phyloP scores from a whole-genome alignment of 2,329 filamentous ascomycete genomes.

The Coniochaeta pulveracea region DNA sequence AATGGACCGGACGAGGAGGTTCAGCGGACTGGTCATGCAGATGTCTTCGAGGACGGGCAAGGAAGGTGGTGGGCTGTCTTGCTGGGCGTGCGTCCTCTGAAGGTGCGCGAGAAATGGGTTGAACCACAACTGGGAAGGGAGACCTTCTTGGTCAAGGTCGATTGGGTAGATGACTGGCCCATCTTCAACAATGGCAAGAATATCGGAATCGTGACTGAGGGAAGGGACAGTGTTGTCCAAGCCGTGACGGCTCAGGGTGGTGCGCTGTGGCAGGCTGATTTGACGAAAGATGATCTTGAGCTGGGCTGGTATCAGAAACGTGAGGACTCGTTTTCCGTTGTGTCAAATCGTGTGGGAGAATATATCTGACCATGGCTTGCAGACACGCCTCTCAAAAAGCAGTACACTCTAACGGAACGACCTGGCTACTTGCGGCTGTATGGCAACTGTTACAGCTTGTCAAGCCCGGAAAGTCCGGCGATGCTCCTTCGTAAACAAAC shows the following conservation, averaged over 20 bases:
- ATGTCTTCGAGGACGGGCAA: slow-evolving; percentile 30
- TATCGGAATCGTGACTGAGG: slow-evolving; percentile 24
- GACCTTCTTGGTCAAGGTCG: slow-evolving; percentile 35
- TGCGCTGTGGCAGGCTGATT: slow-evolving; percentile 20
- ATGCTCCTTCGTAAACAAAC: slow-evolving; percentile 43
- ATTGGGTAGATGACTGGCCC: slow-evolving; percentile 40
- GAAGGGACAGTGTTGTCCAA: slow-evolving; percentile 14
- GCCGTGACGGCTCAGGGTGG: slow-evolving; percentile 13
- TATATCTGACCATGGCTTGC: neutral
- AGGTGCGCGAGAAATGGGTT: slow-evolving; percentile 15
- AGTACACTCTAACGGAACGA: slow-evolving; percentile 32
- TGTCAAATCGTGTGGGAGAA: neutral
- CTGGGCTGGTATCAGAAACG: slow-evolving; percentile 27
- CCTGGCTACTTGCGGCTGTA: slow-evolving; percentile 32
- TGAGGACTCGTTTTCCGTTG: slow-evolving; percentile 5
- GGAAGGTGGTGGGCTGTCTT: slow-evolving; percentile 37
- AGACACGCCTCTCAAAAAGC: slow-evolving; percentile 35
- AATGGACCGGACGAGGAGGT: slow-evolving; percentile 35
- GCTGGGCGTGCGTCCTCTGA: slow-evolving; percentile 29
- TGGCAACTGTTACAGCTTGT: slow-evolving; percentile 39
- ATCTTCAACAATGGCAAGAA: slow-evolving; percentile 34
- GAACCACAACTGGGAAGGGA: slow-evolving; percentile 34
- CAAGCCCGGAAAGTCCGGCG: slow-evolving; percentile 35
- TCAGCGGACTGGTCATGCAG: slow-evolving; percentile 36
- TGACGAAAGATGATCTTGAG: slow-evolving; percentile 17